Evolutionary conservation across 805 yeast genomes (phyloP).

Genomic region (Ogataea paradorogensis): DNA sequence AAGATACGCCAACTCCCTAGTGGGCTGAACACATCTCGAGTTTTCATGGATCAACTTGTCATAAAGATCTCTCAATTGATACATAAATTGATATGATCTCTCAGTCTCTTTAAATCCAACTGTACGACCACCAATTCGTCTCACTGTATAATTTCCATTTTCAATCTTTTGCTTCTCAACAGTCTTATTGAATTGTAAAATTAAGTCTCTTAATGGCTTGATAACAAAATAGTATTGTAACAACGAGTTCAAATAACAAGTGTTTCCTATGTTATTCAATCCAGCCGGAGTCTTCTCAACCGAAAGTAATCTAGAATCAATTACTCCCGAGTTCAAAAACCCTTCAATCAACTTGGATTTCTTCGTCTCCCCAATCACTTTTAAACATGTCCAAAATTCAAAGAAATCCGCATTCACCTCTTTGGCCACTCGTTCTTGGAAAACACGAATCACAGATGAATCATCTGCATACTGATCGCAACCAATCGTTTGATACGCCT

Average conservation of each 20-base stretch:
- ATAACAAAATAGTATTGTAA: constrained; percentile 88
- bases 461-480: constrained; percentile 53
- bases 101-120: constrained; percentile 77
- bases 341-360: constrained; percentile 54
- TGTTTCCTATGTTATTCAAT: constrained; percentile 89
- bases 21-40: constrained; percentile 71
- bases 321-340: constrained; percentile 58
- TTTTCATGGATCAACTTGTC: constrained; percentile 62
- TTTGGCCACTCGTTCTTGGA: constrained; percentile 43
- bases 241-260: constrained; percentile 89
- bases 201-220: constrained; percentile 69
- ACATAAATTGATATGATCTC: constrained; percentile 79
- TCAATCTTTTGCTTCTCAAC: constrained; percentile 26
- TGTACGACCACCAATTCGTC: constrained; percentile 84
- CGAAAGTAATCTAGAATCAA: constrained; percentile 58
- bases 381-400: constrained; percentile 54
- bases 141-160: constrained; percentile 34
- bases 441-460: constrained; percentile 50
- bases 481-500: constrained; percentile 50
- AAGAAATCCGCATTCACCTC: constrained; percentile 49
- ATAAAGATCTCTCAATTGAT: constrained; percentile 68
- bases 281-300: constrained; percentile 85
- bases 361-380: constrained; percentile 50
- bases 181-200: constrained; percentile 52
- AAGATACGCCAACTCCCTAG: constrained; percentile 78